These are phyloP conservation scores for Filobasidium wieringae DNA, from an alignment of 768 basidiomycete species.

Conservation along the genomic window DNA sequence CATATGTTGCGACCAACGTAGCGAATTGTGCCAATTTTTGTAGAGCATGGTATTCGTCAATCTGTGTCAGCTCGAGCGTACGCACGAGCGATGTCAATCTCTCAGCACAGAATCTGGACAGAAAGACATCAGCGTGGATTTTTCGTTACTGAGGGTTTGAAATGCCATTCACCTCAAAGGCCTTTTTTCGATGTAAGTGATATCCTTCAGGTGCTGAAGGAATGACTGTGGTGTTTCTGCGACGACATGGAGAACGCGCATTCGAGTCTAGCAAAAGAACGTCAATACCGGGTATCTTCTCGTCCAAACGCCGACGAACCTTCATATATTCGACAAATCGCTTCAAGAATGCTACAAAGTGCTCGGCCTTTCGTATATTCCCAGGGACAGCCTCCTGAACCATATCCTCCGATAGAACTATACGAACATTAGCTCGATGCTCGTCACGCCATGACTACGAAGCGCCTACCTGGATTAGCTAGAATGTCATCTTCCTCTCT, in stretches of 20 bases:
- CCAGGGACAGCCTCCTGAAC: slow-evolving; percentile 92
- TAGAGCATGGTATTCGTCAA: slow-evolving; percentile 83
- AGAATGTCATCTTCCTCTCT: slow-evolving; percentile 66
- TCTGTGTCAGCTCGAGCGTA: slow-evolving; percentile 71
- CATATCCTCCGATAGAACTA: slow-evolving; percentile 86
- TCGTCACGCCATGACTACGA: not conserved
- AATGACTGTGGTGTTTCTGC: slow-evolving; percentile 96
- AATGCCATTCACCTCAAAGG: slow-evolving; percentile 59
- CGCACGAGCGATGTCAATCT: slow-evolving; percentile 85
- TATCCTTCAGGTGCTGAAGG: slow-evolving; percentile 93
- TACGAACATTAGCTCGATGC: not conserved
- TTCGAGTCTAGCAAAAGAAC: slow-evolving; percentile 62
- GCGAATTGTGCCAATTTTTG: slow-evolving; percentile 96
- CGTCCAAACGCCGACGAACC: slow-evolving; percentile 43
- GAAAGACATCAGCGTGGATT: not conserved
- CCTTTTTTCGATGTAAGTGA: slow-evolving; percentile 90
- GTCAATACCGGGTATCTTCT: not conserved
- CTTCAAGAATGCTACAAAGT: slow-evolving; percentile 96
- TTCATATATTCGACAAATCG: slow-evolving; percentile 98
- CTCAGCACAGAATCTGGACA: slow-evolving; percentile 84
- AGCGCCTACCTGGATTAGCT: slow-evolving; percentile 66
- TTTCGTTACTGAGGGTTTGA: not conserved
- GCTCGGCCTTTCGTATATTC: slow-evolving; percentile 96
- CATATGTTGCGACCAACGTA: slow-evolving; percentile 92
- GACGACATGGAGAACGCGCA: slow-evolving; percentile 98